Percentiles rank a stretch among this genome's conserved stretches.
Evolutionary conservation across 441 rosid species (phyloP).

Genomic region (Eutrema salsugineum): DNA sequence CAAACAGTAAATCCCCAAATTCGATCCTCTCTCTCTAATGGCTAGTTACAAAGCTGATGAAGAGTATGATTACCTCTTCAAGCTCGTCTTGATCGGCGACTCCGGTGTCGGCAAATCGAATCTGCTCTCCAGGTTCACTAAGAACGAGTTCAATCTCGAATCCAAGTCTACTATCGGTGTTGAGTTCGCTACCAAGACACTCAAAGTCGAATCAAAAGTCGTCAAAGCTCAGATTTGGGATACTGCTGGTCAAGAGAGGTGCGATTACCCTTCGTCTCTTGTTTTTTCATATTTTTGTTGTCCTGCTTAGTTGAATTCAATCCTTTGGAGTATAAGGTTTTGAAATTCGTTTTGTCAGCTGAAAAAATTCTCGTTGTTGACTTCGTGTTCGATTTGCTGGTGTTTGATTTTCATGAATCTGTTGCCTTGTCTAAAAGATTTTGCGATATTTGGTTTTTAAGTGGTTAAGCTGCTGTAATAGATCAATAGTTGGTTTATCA

Average conservation of each 20-base stretch:
- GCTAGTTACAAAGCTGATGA: slow-evolving; percentile 47
- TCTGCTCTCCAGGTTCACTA: slow-evolving; percentile 51
- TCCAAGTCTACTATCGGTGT: slow-evolving; percentile 73
- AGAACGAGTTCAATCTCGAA: slow-evolving; percentile 58
- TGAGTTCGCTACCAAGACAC: slow-evolving; percentile 56
- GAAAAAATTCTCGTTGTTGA: neutral
- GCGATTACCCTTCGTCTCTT: neutral
- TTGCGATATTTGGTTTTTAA: too few species aligned
- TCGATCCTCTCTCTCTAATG: slow-evolving; percentile 23
- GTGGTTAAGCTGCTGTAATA: neutral
- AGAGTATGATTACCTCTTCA: slow-evolving; percentile 61
- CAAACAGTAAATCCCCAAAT: neutral
- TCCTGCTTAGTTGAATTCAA: neutral
- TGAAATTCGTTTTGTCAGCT: neutral
- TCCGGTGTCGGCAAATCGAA: slow-evolving; percentile 64
- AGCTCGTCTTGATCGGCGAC: slow-evolving; percentile 60
- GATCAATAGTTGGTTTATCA: neutral
- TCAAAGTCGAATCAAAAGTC: slow-evolving; percentile 45
- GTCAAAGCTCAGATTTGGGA: slow-evolving; percentile 77
- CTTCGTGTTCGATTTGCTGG: neutral
- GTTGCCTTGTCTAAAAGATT: too few species aligned
- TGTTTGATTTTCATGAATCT: too few species aligned
- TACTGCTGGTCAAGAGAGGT: slow-evolving; percentile 72
- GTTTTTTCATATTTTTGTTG: neutral
- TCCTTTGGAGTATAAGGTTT: neutral